Base-by-base conservation (phyloP, 2,329 filamentous ascomycete genomes). In the Sporothrix brunneoviolacea region DNA sequence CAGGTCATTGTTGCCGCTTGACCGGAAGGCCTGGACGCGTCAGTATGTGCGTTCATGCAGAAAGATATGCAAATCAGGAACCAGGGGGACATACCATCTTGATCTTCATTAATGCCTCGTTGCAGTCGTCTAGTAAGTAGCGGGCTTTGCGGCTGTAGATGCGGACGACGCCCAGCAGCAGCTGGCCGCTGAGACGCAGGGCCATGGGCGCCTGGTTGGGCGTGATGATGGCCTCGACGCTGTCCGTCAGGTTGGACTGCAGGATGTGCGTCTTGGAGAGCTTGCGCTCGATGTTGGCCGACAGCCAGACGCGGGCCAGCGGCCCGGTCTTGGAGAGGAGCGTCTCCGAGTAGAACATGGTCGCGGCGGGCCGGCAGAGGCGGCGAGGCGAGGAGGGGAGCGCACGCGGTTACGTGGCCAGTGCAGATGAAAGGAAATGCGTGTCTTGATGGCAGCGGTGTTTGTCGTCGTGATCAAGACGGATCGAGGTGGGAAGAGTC, bases 81-180 rank as follows among this genome's bases (percentile, higher is more conserved):
- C 4, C 30, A 42, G 30, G 7, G n/a, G 12, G 3, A 40, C 43
- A 36, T 71, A 96, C 91, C 90, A 97, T 94, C 66, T 97, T 96
- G 62, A 98, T 96, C 73, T 96, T 97, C 76, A 95, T 84, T 58
- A 98, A 75, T 35, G 91, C 91, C 70, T 98, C 93, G 62, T 95
- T 96, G 71, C 93, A 98, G 65, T 98, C 93, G 63, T 98, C 93
- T 42, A 97, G 75, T 45, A 98, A 74, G 68, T 98, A 98, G 62
- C 91, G 86, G 63, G 93, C 91, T 72, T 98, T 98, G 64, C 93
- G 81, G 69, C 91, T 94, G 70, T 98, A 98, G 64, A 98, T 98
- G 64, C 91, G 83, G 60, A 96, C 93, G 22, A 98, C 93, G 71
- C 93, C 93, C 50, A 98, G 79, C 63, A 98, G 75, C 52, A 98